Conservation (phyloP, 257 asterid genomes). For the Henckelia pumila region DNA sequence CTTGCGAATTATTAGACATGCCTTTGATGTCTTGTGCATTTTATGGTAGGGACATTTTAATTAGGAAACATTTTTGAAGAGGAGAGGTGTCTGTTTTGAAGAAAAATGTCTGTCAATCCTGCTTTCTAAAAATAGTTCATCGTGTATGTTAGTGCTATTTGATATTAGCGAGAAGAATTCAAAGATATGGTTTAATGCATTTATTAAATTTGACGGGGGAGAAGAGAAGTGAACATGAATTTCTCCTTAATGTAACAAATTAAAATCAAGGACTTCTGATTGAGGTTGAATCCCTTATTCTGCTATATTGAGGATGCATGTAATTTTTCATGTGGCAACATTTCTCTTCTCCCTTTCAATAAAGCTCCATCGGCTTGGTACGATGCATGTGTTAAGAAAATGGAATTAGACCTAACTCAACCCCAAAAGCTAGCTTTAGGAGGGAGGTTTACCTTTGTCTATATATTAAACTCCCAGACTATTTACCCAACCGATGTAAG, state of each 20-base stretch:
- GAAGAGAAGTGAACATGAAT: neutral
- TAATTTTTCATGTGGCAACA: neutral
- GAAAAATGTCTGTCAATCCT: neutral
- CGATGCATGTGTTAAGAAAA: too few relatives aligned
- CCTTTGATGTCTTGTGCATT: slow-evolving; percentile 18
- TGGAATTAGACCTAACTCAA: too few relatives aligned
- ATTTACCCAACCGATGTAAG: too few relatives aligned
- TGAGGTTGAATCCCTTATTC: neutral
- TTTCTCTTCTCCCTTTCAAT: neutral
- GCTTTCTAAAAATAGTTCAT: neutral
- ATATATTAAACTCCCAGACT: too few relatives aligned
- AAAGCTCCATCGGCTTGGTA: neutral
- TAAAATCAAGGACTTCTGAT: neutral
- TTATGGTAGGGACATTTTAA: neutral
- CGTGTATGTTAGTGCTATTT: neutral
- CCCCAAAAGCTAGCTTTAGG: too few relatives aligned
- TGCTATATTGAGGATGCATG: neutral
- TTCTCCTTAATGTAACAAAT: neutral
- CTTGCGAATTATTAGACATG: neutral
- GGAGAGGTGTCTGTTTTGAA: neutral
- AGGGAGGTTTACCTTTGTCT: too few relatives aligned
- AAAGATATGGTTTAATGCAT: neutral
- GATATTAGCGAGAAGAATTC: neutral
- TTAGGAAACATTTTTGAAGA: neutral
- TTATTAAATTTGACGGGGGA: neutral